Conservation (phyloP, 1,284 basidiomycete species). For the Puccinia horiana region DNA sequence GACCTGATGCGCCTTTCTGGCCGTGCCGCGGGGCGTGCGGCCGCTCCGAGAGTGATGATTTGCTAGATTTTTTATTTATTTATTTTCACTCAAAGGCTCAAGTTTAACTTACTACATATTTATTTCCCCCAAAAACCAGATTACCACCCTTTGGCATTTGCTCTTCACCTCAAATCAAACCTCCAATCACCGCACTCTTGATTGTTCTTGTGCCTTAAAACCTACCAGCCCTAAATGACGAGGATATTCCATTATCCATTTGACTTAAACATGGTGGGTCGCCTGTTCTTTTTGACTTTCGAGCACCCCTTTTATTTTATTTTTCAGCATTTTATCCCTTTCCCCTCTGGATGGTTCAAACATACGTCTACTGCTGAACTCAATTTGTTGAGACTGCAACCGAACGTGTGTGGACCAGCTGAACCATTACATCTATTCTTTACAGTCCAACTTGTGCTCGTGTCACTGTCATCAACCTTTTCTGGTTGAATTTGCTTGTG, state of each 20-base stretch:
- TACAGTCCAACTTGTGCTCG: not conserved
- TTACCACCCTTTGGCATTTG: not conserved
- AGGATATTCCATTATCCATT: not conserved
- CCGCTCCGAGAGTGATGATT: not conserved
- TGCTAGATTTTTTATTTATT: not conserved
- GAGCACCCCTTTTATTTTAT: not conserved
- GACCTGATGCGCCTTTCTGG: not conserved
- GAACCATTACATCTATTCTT: not conserved
- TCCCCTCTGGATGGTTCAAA: not conserved
- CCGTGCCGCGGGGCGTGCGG: not conserved
- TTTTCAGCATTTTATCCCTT: not conserved
- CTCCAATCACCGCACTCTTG: not conserved
- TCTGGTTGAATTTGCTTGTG: conserved; percentile 5
- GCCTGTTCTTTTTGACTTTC: not conserved
- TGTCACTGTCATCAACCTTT: not conserved
- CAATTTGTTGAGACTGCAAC: not conserved
- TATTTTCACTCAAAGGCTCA: not conserved
- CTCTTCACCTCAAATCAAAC: not conserved
- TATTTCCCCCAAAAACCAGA: not conserved
- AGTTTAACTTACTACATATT: not conserved
- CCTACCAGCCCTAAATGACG: not conserved
- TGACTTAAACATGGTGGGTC: conserved; percentile 10
- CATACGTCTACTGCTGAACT: not conserved
- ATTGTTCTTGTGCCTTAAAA: not conserved
- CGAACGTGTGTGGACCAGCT: not conserved